A percentile compares a stretch with the other conserved stretches of the same genome.
phyloP scores from a whole-genome alignment of 116 monocot species.

The Papilionanthe hybrid region DNA sequence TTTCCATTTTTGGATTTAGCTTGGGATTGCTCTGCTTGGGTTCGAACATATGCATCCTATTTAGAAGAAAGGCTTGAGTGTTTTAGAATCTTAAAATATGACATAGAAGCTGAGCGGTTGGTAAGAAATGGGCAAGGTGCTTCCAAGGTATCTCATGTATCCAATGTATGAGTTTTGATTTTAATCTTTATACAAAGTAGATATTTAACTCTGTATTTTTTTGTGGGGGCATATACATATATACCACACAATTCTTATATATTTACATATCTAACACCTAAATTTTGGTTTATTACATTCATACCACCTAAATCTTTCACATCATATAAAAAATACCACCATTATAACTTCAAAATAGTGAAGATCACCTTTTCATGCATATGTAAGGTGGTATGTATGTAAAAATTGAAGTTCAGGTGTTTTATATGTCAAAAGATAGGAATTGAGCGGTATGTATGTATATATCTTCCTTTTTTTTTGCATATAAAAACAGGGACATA shows the following conservation, averaged over 20 bases:
- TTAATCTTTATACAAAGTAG: neutral
- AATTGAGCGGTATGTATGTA: no score
- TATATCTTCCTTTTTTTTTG: neutral
- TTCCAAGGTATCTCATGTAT: constrained; percentile 24
- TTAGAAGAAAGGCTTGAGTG: constrained; percentile 98
- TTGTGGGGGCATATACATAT: neutral
- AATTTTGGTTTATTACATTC: no score
- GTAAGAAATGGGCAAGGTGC: constrained; percentile 35
- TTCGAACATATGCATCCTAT: constrained; percentile 84
- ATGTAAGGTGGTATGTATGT: no score
- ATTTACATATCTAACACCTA: no score
- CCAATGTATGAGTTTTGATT: neutral
- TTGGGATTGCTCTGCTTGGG: constrained; percentile 98
- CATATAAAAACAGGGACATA: constrained; percentile 24
- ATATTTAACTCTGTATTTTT: neutral
- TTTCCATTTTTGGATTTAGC: constrained; percentile 36
- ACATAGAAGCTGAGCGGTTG: constrained; percentile 77
- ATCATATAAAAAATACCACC: no score
- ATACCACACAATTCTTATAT: no score
- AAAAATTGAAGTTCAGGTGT: no score
- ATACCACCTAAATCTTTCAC: no score
- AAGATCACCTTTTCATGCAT: no score
- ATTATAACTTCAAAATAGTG: no score
- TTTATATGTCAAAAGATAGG: no score
- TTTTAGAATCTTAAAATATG: constrained; percentile 81